Evolutionary conservation across 345 rosid species (phyloP).

Genomic region (Moringa oleifera): DNA sequence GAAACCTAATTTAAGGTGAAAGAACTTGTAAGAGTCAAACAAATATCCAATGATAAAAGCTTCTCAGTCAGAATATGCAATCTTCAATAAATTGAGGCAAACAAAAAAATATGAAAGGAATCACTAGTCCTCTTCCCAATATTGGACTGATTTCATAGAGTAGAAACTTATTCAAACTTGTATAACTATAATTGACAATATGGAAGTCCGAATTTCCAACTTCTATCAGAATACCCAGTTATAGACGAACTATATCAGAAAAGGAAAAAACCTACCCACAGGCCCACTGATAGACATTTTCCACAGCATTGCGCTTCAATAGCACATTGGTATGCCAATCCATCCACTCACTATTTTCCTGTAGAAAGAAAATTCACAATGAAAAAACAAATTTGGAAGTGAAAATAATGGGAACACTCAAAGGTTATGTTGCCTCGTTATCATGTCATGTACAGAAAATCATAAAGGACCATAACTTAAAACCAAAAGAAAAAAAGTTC

Average conservation of each 20-base stretch:
- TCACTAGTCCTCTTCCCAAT: neutral
- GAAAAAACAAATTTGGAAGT: neutral
- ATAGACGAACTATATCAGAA: neutral
- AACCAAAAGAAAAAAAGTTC: no score
- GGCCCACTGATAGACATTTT: constrained; percentile 82
- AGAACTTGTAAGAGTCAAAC: neutral
- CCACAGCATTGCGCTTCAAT: constrained; percentile 71
- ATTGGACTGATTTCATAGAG: no score
- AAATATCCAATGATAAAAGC: no score
- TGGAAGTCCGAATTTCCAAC: no score
- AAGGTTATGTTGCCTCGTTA: neutral
- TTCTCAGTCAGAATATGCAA: no score
- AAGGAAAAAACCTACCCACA: constrained; percentile 62
- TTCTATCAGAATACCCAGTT: neutral
- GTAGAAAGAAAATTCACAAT: constrained; percentile 19
- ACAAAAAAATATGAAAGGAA: constrained; percentile 2
- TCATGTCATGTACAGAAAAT: neutral
- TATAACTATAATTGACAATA: no score
- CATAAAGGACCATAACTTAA: neutral
- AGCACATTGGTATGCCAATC: constrained; percentile 71
- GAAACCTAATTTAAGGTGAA: no score
- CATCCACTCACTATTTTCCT: constrained; percentile 70
- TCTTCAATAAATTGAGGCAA: no score
- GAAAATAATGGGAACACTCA: neutral
- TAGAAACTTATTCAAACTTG: neutral